Base-by-base conservation (phyloP, 2,329 filamentous ascomycete genomes). In the Coniochaeta hoffmannii region DNA sequence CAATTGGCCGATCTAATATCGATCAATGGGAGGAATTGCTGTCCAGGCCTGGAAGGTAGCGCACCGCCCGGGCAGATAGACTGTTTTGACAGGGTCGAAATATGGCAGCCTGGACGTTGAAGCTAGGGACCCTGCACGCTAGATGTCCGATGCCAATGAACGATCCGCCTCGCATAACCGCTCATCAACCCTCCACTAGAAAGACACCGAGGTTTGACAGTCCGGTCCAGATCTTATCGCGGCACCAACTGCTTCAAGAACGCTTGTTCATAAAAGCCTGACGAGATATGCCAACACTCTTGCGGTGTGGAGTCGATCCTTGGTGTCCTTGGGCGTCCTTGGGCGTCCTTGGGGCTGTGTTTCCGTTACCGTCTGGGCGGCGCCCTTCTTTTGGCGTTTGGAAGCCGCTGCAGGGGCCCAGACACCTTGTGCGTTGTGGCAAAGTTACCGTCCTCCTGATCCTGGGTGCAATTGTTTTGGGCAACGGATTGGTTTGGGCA, bases 321-420 rank as follows among this genome's bases (percentile, higher is more conserved):
- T n/a, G 49, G 32, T 50, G 28, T 15, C 49, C n/a, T n/a, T n/a
- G n/a, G n/a, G n/a, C n/a, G n/a, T n/a, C n/a, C n/a, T n/a, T n/a
- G n/a, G n/a, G n/a, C n/a, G n/a, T n/a, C n/a, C n/a, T n/a, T 19
- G 49, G 32, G 49, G 49, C 49, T 50, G 49, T 50, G 49, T 50
- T 46, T 22, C 4, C 15, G 22, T 46, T 46, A 46, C 41, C 41
- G 41, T 28, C 41, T 46, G 41, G 41, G 41, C 41, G 41, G 41
- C 41, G 15, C 41, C 41, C 17, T 10, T 41, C 15, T 17, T 19
- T 41, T 41, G 36, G 36, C 22, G 36, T 41, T 22, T n/a, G 17
- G 12, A 17, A 10, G 15, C 19, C 4, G 34, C 34, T 38, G 35
- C 35, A 38, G 12, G 35, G 35, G 35, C 4, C n/a, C 35, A n/a